These are phyloP conservation scores for Boletus subparvulus DNA, from an alignment of 768 basidiomycete species.

Conservation along the genomic window DNA sequence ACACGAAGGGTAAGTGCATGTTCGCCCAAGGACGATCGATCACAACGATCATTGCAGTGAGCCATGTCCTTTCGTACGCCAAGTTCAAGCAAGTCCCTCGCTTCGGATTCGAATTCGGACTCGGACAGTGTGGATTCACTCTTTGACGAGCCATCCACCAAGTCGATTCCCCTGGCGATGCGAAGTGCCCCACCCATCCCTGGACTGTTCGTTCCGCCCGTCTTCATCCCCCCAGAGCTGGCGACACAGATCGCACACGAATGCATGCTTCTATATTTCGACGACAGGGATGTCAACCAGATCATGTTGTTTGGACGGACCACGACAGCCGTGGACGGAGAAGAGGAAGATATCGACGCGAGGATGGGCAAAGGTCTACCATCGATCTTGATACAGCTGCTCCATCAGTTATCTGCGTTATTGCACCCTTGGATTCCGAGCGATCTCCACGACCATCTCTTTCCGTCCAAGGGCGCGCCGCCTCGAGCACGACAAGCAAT, in stretches of 20 bases:
- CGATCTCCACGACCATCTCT: conserved; percentile 55
- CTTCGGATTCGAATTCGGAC: conserved; percentile 13
- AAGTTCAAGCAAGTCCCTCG: background rate
- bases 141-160: conserved; percentile 44
- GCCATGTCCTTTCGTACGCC: conserved; percentile 9
- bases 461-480: conserved; percentile 44
- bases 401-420: conserved; percentile 47
- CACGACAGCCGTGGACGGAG: conserved; percentile 6
- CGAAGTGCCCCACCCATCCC: conserved; percentile 55
- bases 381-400: conserved; percentile 50
- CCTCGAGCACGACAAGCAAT: conserved; percentile 77
- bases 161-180: conserved; percentile 20
- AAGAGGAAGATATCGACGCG: conserved; percentile 13
- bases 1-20: conserved; percentile 8
- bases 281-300: conserved; percentile 58
- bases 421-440: conserved; percentile 51
- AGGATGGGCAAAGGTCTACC: conserved; percentile 50
- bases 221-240: conserved; percentile 51
- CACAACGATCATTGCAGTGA: background rate
- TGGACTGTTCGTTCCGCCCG: conserved; percentile 60
- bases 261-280: conserved; percentile 61
- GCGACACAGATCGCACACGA: conserved; percentile 48
- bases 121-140: conserved; percentile 42
- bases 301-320: conserved; percentile 81
- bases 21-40: background rate